Percentiles rank a stretch among this genome's conserved stretches.
Evolutionary conservation across 2,329 filamentous ascomycete species (phyloP).

Genomic region (Furcasterigmium furcatum): DNA sequence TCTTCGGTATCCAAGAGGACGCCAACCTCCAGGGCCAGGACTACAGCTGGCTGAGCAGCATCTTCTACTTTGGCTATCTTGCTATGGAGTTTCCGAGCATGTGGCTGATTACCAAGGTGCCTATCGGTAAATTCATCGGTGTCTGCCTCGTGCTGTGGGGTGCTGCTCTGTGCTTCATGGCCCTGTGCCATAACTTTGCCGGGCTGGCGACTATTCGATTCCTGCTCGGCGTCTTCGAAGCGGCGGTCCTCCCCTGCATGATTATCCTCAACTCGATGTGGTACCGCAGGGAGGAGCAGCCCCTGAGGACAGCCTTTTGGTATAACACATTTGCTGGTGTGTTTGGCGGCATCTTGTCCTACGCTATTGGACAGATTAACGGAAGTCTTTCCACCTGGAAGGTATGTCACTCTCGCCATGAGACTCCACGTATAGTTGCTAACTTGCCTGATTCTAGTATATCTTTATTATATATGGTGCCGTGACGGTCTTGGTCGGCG

Average conservation of each 20-base stretch:
- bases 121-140: slow-evolving; percentile 15
- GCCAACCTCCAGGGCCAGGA: slow-evolving; percentile 42
- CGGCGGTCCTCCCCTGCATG: slow-evolving; percentile 23
- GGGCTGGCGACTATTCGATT: slow-evolving; percentile 25
- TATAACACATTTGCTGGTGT: slow-evolving; percentile 26
- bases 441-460: slow-evolving; percentile 4
- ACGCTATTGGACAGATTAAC: slow-evolving; percentile 23
- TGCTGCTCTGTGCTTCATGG: slow-evolving; percentile 17
- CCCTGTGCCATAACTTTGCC: slow-evolving; percentile 15
- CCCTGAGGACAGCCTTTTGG: slow-evolving; percentile 25
- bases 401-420: neutral
- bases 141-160: slow-evolving; percentile 17
- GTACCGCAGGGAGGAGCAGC: slow-evolving; percentile 28
- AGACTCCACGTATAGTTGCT: too few relatives aligned
- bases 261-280: slow-evolving; percentile 26
- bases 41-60: slow-evolving; percentile 46
- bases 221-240: slow-evolving; percentile 27
- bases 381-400: slow-evolving; percentile 13
- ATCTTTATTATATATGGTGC: slow-evolving; percentile 21
- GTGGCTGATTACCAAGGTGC: slow-evolving; percentile 14
- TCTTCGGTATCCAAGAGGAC: slow-evolving; percentile 41
- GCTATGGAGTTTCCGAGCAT: slow-evolving; percentile 3
- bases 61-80: slow-evolving; percentile 41
- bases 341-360: slow-evolving; percentile 22
- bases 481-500: slow-evolving; percentile 10